phyloP scores from a whole-genome alignment of 1,284 basidiomycete genomes.

The Malassezia yamatoensis region DNA sequence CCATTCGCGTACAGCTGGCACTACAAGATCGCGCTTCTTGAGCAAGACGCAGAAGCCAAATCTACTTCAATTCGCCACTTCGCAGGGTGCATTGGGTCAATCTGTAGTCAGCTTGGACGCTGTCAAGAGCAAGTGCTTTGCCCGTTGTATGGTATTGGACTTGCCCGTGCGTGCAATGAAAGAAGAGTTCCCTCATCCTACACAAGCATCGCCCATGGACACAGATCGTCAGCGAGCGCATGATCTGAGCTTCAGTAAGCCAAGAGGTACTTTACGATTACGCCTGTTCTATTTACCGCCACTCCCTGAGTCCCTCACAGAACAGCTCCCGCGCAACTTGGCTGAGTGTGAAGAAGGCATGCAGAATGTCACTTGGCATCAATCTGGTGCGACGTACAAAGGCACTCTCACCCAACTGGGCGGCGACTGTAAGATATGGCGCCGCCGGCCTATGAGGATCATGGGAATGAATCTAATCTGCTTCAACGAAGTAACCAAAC shows the following conservation, averaged over 20 bases:
- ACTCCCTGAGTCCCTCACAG: conserved; percentile 65
- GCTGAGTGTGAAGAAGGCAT: conserved; percentile 85
- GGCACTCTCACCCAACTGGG: conserved; percentile 88
- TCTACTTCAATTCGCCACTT: conserved; percentile 34
- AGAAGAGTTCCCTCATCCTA: conserved; percentile 15
- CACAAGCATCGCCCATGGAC: conserved; percentile 23
- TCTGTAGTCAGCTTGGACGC: conserved; percentile 32
- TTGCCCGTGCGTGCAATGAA: conserved; percentile 34
- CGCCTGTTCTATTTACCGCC: conserved; percentile 71
- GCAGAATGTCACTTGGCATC: conserved; percentile 78
- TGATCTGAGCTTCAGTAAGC: conserved; percentile 26
- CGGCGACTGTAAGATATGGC: conserved; percentile 84
- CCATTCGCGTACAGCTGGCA: neutral
- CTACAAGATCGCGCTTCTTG: neutral
- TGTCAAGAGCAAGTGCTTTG: conserved; percentile 30
- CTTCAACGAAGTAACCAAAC: conserved; percentile 87
- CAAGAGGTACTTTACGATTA: conserved; percentile 36
- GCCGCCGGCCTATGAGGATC: conserved; percentile 72
- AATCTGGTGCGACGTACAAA: conserved; percentile 64
- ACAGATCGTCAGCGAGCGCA: conserved; percentile 24
- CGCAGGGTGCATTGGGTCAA: conserved; percentile 39
- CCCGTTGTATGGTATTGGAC: conserved; percentile 29
- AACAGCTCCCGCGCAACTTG: conserved; percentile 74
- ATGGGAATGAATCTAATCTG: conserved; percentile 78
- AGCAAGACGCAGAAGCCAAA: conserved; percentile 18